Conservation (phyloP, 2,329 filamentous ascomycete species). For the Fusarium xyrophilum region DNA sequence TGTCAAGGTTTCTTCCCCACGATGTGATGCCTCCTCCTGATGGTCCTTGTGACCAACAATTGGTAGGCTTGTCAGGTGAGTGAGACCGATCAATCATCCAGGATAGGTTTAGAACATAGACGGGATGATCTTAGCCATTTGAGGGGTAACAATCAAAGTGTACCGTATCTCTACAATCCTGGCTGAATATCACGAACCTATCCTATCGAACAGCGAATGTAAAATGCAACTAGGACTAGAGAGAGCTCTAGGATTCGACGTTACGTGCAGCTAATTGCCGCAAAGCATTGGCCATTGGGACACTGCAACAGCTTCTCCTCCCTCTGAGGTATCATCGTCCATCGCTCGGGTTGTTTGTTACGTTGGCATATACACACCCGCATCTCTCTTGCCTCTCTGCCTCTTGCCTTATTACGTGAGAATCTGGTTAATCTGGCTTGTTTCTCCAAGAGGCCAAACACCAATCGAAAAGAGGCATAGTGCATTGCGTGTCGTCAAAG, state of each 20-base stretch:
- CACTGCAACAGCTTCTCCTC: neutral
- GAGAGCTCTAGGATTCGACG: slow-evolving; percentile 8
- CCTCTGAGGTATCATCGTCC: slow-evolving; percentile 1
- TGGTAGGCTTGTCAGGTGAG: slow-evolving; percentile 35
- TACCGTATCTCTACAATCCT: slow-evolving; percentile 1
- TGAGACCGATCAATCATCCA: slow-evolving; percentile 27
- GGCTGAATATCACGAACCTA: slow-evolving; percentile 4
- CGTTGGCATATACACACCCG: slow-evolving; percentile 21
- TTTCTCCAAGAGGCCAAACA: neutral
- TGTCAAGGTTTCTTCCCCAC: slow-evolving; percentile 5
- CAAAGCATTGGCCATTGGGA: neutral
- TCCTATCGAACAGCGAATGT: neutral
- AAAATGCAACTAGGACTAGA: neutral
- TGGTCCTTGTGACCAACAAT: slow-evolving; percentile 6
- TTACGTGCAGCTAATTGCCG: slow-evolving; percentile 22
- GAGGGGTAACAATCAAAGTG: slow-evolving; percentile 22
- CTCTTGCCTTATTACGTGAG: slow-evolving; percentile 31
- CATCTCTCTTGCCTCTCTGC: slow-evolving; percentile 1
- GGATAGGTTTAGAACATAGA: slow-evolving; percentile 18
- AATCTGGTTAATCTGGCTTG: slow-evolving; percentile 21
- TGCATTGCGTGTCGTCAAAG: slow-evolving; percentile 11
- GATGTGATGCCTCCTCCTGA: slow-evolving; percentile 8
- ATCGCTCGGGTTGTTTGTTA: neutral
- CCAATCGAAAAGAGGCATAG: slow-evolving; percentile 14
- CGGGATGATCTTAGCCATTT: slow-evolving; percentile 28